Evolutionary conservation across 495 filamentous ascomycete genomes (phyloP), one percentile per base, ranked within the genome.

Genomic region (Lichina pygmaea): DNA sequence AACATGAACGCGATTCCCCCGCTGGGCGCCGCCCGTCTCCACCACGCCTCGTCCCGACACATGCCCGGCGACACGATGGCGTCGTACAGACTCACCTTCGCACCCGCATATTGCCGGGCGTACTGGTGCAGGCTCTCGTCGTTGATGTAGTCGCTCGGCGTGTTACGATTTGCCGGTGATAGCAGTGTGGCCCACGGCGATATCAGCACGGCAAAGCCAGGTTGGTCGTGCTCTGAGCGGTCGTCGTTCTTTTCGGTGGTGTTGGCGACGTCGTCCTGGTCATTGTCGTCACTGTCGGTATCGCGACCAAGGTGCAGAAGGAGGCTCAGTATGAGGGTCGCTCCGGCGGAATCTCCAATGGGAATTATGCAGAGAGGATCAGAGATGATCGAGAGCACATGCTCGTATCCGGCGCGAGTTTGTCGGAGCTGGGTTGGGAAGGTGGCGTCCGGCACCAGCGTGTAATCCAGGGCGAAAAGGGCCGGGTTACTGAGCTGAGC

Each of bases 391-490:
- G 65, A 66, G 10, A 79, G 58, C 6, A 77, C 66, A 52, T 81
- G 68, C 44, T 71, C 64, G 57, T 81, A 85, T 9, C 73, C 79
- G 32, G 63, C 57, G 32, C 76, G 55, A 1, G 67, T 66, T 60
- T 86, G 68, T 15, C 73, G 62, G 8, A 82, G 52, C 54, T 84
- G 81, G 8, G 61, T 68, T 6, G 80, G 80, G 51, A 77, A 84
- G 8, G 60, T 61, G 34, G 66, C 65, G 48, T 81, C 75, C 9
- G 80, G 81, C n/a, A 82, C 77, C 2, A 86, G 65, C 7, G 74
- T 77, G 53, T 86, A 86, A 44, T 86, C 79, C 6, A 85, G 58
- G 2, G 75, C 70, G 53, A 86, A 77, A n/a, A 85, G 66, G 12
- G 78, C 76, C 3, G 81, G 80, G 52, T 83, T 84, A 11, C 53